Percentiles rank a stretch among this genome's conserved stretches.
Evolutionary conservation across 805 yeast species (phyloP).

Genomic region (Cyberlindnera bimundalis): DNA sequence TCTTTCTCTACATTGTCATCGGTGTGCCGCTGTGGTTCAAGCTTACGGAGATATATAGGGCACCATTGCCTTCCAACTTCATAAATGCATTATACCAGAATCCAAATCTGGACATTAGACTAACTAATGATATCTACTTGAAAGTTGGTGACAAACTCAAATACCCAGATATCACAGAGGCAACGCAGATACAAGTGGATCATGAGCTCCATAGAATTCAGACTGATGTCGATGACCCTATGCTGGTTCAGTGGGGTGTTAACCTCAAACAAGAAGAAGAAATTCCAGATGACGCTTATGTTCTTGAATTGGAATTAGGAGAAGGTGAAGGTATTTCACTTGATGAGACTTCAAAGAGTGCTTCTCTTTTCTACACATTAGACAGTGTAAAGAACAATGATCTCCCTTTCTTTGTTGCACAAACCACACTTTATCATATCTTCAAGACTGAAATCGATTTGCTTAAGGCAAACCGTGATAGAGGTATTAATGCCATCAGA

Average conservation of each 20-base stretch:
- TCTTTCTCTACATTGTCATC: slow-evolving; percentile 30
- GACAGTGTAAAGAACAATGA: slow-evolving; percentile 51
- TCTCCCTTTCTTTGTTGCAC: slow-evolving; percentile 59
- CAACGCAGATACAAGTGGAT: slow-evolving; percentile 46
- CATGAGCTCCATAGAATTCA: slow-evolving; percentile 33
- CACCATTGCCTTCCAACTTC: slow-evolving; percentile 36
- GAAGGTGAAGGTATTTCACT: slow-evolving; percentile 43
- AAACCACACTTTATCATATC: slow-evolving; percentile 44
- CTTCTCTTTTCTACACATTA: slow-evolving; percentile 39
- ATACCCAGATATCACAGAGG: slow-evolving; percentile 67
- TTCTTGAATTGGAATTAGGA: slow-evolving; percentile 36
- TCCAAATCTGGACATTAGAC: slow-evolving; percentile 39
- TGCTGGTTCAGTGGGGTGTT: slow-evolving; percentile 34
- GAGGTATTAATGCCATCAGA: slow-evolving; percentile 30
- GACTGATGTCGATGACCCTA: slow-evolving; percentile 22
- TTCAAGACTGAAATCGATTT: slow-evolving; percentile 39
- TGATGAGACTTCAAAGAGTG: slow-evolving; percentile 38
- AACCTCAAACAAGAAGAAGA: slow-evolving; percentile 22
- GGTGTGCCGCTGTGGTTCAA: slow-evolving; percentile 42
- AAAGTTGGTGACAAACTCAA: slow-evolving; percentile 40
- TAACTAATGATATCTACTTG: slow-evolving; percentile 42
- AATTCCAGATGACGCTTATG: slow-evolving; percentile 29
- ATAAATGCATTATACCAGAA: slow-evolving; percentile 34
- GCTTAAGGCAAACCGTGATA: slow-evolving; percentile 22
- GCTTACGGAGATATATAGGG: slow-evolving; percentile 39